A percentile compares a stretch with the other conserved stretches of the same genome.
Evolutionary conservation across 352 stramenopile species (phyloP).

Genomic region (Poterioochromonas sp.): DNA sequence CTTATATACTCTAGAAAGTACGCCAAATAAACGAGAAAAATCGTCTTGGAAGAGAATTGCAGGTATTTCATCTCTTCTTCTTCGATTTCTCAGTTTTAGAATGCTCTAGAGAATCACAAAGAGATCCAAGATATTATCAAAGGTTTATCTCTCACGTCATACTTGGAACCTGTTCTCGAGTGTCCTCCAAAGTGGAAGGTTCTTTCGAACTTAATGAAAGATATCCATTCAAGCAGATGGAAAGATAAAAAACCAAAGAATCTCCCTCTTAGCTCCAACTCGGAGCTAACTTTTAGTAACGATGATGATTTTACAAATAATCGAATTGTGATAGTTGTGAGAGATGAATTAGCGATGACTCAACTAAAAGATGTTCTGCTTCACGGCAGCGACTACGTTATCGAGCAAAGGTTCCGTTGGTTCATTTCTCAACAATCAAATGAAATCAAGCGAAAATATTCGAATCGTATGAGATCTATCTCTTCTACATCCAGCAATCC

Average conservation of each 20-base stretch:
- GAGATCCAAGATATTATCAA: slow-evolving; percentile 15
- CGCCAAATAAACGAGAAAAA: slow-evolving; percentile 34
- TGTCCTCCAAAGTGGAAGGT: slow-evolving; percentile 78
- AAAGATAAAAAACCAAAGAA: neutral
- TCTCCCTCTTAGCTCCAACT: too few species aligned
- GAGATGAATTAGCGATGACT: slow-evolving; percentile 1
- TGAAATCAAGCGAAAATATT: too few species aligned
- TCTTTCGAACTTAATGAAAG: slow-evolving; percentile 74
- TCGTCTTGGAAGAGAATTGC: slow-evolving; percentile 48
- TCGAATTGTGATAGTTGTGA: slow-evolving; percentile 14
- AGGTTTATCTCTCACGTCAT: slow-evolving; percentile 13
- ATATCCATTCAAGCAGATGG: slow-evolving; percentile 55
- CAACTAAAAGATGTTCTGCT: slow-evolving; percentile 13
- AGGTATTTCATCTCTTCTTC: slow-evolving; percentile 14
- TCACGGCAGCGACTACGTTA: neutral
- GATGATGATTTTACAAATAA: neutral
- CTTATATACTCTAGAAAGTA: slow-evolving; percentile 64
- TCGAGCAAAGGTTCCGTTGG: slow-evolving; percentile 4
- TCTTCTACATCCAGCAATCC: too few species aligned
- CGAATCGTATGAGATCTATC: too few species aligned
- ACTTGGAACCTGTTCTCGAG: slow-evolving; percentile 10
- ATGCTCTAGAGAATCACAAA: slow-evolving; percentile 14
- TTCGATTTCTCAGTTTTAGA: slow-evolving; percentile 15
- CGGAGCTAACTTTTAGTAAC: too few species aligned
- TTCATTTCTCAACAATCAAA: neutral